phyloP scores from a whole-genome alignment of 1,284 basidiomycete genomes.

The Agroathelia rolfsii region DNA sequence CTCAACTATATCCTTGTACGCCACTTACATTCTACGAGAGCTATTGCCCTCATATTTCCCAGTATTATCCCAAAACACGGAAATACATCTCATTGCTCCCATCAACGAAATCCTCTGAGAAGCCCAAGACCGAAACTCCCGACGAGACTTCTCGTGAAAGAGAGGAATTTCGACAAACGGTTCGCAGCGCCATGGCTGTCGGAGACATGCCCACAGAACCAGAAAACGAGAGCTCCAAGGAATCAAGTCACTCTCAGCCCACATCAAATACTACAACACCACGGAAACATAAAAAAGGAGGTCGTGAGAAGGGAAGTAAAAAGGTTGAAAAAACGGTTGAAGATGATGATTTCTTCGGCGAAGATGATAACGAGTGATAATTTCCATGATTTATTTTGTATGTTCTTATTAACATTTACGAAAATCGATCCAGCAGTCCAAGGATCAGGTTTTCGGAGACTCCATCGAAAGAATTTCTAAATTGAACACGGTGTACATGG shows the following conservation, averaged over 20 bases:
- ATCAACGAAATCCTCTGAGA: constrained; percentile 42
- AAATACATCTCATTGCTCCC: constrained; percentile 86
- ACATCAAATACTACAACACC: constrained; percentile 8
- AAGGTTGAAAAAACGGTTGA: constrained; percentile 15
- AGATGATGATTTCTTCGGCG: constrained; percentile 40
- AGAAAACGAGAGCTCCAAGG: constrained; percentile 33
- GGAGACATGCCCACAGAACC: constrained; percentile 55
- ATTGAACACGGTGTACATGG: no score
- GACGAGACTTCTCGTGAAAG: constrained; percentile 37
- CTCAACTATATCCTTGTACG: constrained; percentile 77
- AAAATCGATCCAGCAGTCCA: no score
- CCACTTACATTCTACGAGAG: constrained; percentile 9
- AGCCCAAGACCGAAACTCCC: constrained; percentile 11
- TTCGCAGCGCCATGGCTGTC: constrained; percentile 52
- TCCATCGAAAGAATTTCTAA: no score
- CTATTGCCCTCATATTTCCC: constrained; percentile 1
- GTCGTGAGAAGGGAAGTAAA: constrained; percentile 5
- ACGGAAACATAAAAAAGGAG: constrained; percentile 9
- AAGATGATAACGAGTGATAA: constrained; percentile 16
- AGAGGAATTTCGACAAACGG: constrained; percentile 53
- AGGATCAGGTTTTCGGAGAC: no score
- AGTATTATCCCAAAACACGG: constrained; percentile 74
- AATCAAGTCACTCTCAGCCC: constrained; percentile 2
- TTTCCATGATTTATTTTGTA: not conserved
- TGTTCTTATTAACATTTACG: no score